Conservation (phyloP, 176 grass and related monocot species). For the Ampelocalamus luodianensis region DNA sequence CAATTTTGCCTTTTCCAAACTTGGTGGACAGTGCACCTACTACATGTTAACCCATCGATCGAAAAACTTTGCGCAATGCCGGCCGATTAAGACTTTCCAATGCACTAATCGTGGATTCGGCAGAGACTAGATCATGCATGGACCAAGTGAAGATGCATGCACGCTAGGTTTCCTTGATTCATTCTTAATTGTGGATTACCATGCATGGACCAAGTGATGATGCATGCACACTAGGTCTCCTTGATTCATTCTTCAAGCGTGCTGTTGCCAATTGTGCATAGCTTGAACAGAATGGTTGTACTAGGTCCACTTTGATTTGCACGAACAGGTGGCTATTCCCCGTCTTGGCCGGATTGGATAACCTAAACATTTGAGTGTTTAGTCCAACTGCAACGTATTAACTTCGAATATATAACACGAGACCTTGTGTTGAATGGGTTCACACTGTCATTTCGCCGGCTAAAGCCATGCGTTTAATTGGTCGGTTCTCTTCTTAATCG, state of each 20-base stretch:
- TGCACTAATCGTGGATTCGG: background rate
- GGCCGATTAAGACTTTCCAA: background rate
- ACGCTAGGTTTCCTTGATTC: background rate
- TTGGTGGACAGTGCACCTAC: background rate
- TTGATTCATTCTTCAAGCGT: background rate
- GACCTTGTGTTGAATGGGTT: background rate
- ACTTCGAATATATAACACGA: background rate
- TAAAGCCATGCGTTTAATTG: background rate
- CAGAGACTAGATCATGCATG: background rate
- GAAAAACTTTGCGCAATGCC: background rate
- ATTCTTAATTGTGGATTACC: too few species aligned
- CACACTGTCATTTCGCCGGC: background rate
- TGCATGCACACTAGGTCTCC: background rate
- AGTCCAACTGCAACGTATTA: background rate
- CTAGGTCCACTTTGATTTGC: background rate
- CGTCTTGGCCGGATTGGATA: constrained; percentile 12
- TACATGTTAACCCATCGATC: background rate
- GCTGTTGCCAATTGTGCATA: background rate
- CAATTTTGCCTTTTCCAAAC: background rate
- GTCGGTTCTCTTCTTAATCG: background rate
- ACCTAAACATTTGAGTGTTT: background rate
- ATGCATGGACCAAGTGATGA: background rate
- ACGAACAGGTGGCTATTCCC: background rate
- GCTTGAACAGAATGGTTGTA: background rate
- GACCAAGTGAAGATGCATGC: background rate